Conservation (phyloP, 768 basidiomycete genomes). For the Cantharellus anzutake region DNA sequence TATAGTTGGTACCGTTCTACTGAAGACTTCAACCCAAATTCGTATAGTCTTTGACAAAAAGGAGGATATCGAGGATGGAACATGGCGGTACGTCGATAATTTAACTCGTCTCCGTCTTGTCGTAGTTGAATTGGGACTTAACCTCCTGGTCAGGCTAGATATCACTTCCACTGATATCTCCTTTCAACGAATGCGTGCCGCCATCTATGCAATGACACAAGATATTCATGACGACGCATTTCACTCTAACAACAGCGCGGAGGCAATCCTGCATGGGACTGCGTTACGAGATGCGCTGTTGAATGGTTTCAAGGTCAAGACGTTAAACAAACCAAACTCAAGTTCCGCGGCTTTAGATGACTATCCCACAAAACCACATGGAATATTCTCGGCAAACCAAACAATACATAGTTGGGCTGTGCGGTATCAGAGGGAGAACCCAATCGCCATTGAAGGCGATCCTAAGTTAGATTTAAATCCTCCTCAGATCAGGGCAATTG, state of each 20-base stretch:
- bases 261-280: slow-evolving; percentile 50
- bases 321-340: slow-evolving; percentile 24
- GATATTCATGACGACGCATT: slow-evolving; percentile 17
- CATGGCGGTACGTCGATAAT: slow-evolving; percentile 25
- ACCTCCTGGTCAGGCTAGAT: slow-evolving; percentile 31
- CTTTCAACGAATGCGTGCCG: slow-evolving; percentile 48
- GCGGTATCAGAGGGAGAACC: slow-evolving; percentile 39
- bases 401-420: slow-evolving; percentile 66
- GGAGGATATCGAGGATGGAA: slow-evolving; percentile 25
- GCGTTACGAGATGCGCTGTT: slow-evolving; percentile 52
- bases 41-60: slow-evolving; percentile 36
- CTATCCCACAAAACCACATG: slow-evolving; percentile 25
- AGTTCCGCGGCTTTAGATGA: slow-evolving; percentile 17
- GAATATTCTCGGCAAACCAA: slow-evolving; percentile 51
- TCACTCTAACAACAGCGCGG: slow-evolving; percentile 12
- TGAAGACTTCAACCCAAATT: slow-evolving; percentile 31
- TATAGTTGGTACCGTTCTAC: slow-evolving; percentile 35
- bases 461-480: slow-evolving; percentile 51
- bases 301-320: slow-evolving; percentile 27
- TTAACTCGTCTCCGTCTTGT: background rate
- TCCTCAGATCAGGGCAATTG: slow-evolving; percentile 68
- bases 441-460: slow-evolving; percentile 58
- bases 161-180: slow-evolving; percentile 47
- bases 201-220: slow-evolving; percentile 35
- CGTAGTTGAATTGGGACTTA: background rate